phyloP scores from a whole-genome alignment of 345 rosid species.

The Draba incana region DNA sequence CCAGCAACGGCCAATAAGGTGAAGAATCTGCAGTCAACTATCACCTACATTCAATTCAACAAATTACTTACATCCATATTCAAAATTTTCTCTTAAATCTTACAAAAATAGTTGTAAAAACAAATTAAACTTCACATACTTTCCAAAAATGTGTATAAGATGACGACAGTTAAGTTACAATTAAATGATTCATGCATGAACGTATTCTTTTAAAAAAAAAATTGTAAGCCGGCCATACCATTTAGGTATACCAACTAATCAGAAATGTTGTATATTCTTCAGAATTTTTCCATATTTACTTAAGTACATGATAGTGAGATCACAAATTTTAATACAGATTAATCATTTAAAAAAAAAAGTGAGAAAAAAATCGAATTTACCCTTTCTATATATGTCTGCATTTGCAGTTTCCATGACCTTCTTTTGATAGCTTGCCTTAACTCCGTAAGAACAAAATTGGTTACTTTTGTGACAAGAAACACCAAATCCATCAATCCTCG shows the following conservation, averaged over 20 bases:
- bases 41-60: constrained; percentile 47
- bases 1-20: constrained; percentile 70
- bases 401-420: constrained; percentile 39
- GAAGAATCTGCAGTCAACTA: constrained; percentile 71
- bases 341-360: too few species aligned
- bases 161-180: too few species aligned
- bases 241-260: not conserved
- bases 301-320: too few species aligned
- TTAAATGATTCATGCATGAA: not conserved
- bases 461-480: constrained; percentile 32
- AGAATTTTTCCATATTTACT: not conserved
- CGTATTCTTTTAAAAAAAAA: not conserved
- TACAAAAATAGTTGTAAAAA: too few species aligned
- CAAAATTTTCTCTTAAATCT: not conserved
- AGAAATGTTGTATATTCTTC: not conserved
- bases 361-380: constrained; percentile 24
- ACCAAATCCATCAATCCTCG: constrained; percentile 30
- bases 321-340: too few species aligned
- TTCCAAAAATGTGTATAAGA: not conserved
- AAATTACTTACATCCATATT: not conserved
- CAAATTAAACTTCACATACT: too few species aligned
- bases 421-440: constrained; percentile 35
- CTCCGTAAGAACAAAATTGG: constrained; percentile 36
- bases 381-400: constrained; percentile 55
- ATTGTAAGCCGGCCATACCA: not conserved